Conservation (phyloP, 1,139 yeast genomes). For the Ogataea hybrid region DNA sequence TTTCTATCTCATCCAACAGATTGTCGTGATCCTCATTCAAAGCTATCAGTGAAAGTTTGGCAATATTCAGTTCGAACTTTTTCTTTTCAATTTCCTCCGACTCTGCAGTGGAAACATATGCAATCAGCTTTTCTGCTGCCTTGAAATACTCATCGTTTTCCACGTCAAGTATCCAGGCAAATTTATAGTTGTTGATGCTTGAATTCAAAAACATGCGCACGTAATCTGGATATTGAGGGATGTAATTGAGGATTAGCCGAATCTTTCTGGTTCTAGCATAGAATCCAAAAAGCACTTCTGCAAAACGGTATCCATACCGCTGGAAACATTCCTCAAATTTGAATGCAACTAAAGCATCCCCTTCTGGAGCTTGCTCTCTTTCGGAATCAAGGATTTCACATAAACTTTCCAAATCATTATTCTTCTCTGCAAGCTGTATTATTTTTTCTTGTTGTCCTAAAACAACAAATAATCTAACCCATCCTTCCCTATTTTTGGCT, state of each 20-base stretch:
- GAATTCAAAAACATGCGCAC: slow-evolving; percentile 53
- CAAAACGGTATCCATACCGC: slow-evolving; percentile 67
- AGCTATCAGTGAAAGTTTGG: slow-evolving; percentile 55
- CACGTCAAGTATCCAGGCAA: slow-evolving; percentile 76
- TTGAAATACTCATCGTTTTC: slow-evolving; percentile 45
- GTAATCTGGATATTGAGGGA: slow-evolving; percentile 50
- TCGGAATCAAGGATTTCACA: slow-evolving; percentile 57
- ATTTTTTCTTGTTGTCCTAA: slow-evolving; percentile 24
- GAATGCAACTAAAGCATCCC: slow-evolving; percentile 43
- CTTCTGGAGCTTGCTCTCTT: slow-evolving; percentile 31
- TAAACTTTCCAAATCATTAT: slow-evolving; percentile 62
- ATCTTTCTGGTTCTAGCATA: slow-evolving; percentile 55
- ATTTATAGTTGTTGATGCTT: slow-evolving; percentile 44
- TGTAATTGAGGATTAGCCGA: slow-evolving; percentile 53
- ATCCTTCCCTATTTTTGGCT: slow-evolving; percentile 22
- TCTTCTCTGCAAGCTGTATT: slow-evolving; percentile 62
- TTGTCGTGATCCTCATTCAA: slow-evolving; percentile 14
- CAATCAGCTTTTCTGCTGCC: slow-evolving; percentile 49
- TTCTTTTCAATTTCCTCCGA: slow-evolving; percentile 47
- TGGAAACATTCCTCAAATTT: slow-evolving; percentile 55
- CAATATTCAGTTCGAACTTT: slow-evolving; percentile 64
- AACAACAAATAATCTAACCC: slow-evolving; percentile 28
- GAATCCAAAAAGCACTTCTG: slow-evolving; percentile 59
- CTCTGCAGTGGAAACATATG: slow-evolving; percentile 37
- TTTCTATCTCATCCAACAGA: slow-evolving; percentile 44